phyloP scores from a whole-genome alignment of 1,139 yeast species.

The Suhomyces taliae region DNA sequence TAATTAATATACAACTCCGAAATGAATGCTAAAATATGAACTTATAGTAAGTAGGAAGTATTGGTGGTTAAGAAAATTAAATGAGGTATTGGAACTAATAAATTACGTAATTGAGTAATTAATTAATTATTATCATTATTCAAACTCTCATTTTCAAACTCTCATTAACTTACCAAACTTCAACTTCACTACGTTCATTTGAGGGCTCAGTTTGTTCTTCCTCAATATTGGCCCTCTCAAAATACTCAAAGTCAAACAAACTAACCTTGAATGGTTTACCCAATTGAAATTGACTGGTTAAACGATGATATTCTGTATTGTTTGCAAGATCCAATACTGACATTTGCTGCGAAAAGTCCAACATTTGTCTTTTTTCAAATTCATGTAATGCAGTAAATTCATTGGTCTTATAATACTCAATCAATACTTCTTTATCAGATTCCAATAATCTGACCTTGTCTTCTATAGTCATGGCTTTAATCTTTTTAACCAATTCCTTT shows the following conservation, averaged over 20 bases:
- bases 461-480: slow-evolving; percentile 14
- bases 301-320: slow-evolving; percentile 21
- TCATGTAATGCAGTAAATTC: slow-evolving; percentile 13
- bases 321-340: slow-evolving; percentile 19
- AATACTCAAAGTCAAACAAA: slow-evolving; percentile 30
- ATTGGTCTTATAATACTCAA: slow-evolving; percentile 15
- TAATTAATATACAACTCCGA: too few species aligned
- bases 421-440: slow-evolving; percentile 9
- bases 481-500: slow-evolving; percentile 16
- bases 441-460: slow-evolving; percentile 12
- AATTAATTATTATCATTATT: too few species aligned
- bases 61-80: too few species aligned
- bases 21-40: too few species aligned
- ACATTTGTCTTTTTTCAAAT: slow-evolving; percentile 18
- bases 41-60: too few species aligned
- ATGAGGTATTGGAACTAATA: too few species aligned
- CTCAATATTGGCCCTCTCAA: slow-evolving; percentile 17
- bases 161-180: too few species aligned
- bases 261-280: slow-evolving; percentile 30
- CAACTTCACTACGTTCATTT: background rate
- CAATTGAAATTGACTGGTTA: slow-evolving; percentile 28
- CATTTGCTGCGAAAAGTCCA: slow-evolving; percentile 22
- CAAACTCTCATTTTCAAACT: too few species aligned
- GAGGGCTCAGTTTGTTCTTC: background rate
- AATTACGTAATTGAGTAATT: too few species aligned